Conservation (phyloP, 768 basidiomycete genomes). For the Naganishia antarctica region DNA sequence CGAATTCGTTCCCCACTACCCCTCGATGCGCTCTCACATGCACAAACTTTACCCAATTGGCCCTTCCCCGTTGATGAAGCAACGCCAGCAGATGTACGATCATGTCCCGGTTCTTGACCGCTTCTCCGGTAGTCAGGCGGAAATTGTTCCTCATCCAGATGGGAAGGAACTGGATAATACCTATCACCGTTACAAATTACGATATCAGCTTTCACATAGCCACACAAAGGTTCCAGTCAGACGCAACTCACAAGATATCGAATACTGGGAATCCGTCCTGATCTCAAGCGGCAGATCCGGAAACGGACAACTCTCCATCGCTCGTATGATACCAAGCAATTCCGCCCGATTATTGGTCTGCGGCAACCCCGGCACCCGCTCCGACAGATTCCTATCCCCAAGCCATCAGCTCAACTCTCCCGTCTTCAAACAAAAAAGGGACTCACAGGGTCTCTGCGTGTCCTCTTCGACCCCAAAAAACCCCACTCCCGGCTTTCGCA, state of each 20-base stretch:
- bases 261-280: slow-evolving; percentile 80
- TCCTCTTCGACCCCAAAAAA: slow-evolving; percentile 68
- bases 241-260: slow-evolving; percentile 73
- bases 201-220: too few relatives aligned
- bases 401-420: slow-evolving; percentile 1
- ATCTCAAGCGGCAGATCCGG: slow-evolving; percentile 61
- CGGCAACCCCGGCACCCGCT: slow-evolving; percentile 51
- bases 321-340: slow-evolving; percentile 77
- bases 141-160: slow-evolving; percentile 58
- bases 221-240: too few relatives aligned
- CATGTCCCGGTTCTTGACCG: slow-evolving; percentile 65
- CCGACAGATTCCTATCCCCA: slow-evolving; percentile 64
- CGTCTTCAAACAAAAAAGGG: background rate
- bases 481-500: slow-evolving; percentile 74
- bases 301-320: slow-evolving; percentile 66
- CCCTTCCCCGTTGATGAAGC: slow-evolving; percentile 55
- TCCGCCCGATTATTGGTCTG: slow-evolving; percentile 63
- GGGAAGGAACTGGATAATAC: slow-evolving; percentile 63
- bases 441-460: slow-evolving; percentile 36
- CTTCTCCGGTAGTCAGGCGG: slow-evolving; percentile 13
- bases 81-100: slow-evolving; percentile 69
- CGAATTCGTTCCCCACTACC: slow-evolving; percentile 75
- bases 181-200: too few relatives aligned
- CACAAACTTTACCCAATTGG: slow-evolving; percentile 56
- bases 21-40: slow-evolving; percentile 78